These are phyloP conservation scores for Paratinospora sagittata DNA, from an alignment of 164 flowering plant species.

Conservation along the genomic window DNA sequence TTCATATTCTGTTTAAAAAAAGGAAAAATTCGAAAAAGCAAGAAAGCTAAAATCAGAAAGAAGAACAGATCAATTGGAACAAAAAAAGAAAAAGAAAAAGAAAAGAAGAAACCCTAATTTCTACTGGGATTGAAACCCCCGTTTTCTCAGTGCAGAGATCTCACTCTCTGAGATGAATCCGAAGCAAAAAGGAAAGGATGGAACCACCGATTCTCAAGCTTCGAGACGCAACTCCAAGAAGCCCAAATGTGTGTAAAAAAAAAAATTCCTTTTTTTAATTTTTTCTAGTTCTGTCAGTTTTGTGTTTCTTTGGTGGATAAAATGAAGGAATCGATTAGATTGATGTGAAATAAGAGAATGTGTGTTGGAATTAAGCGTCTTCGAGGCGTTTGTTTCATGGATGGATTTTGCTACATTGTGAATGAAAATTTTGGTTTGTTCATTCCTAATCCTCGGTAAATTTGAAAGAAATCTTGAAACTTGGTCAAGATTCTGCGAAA, in stretches of 20 bases:
- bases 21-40: not conserved
- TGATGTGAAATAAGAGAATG: not conserved
- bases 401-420: not conserved
- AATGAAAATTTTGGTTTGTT: not conserved
- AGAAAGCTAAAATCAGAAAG: not conserved
- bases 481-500: too few species aligned
- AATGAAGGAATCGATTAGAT: not conserved
- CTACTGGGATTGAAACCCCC: not conserved
- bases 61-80: not conserved
- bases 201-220: slow-evolving; percentile 15
- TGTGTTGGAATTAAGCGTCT: too few species aligned
- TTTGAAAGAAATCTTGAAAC: not conserved
- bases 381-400: not conserved
- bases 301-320: not conserved
- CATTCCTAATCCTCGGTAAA: not conserved
- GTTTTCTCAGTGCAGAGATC: not conserved
- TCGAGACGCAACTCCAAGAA: slow-evolving; percentile 29
- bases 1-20: too few species aligned
- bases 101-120: not conserved
- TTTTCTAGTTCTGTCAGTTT: not conserved
- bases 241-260: slow-evolving; percentile 22
- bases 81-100: not conserved
- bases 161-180: slow-evolving; percentile 13
- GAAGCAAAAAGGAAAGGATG: slow-evolving; percentile 14
- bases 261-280: not conserved